Conservation (phyloP, 2,329 filamentous ascomycete species). For the Arthroderma sp. region DNA sequence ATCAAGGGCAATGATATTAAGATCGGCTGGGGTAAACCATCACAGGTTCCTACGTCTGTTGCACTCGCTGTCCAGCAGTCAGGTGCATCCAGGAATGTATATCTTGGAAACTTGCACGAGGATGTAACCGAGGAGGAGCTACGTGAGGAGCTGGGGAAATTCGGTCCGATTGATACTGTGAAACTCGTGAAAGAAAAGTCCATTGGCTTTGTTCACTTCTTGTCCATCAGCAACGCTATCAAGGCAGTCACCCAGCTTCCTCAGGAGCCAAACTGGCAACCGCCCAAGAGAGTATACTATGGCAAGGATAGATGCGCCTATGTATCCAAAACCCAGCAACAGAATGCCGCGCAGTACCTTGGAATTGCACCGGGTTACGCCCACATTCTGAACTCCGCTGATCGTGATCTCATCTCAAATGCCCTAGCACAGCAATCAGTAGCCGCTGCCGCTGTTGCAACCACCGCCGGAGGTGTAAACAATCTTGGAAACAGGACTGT, state of each 20-base stretch:
- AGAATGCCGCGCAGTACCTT: conserved; percentile 95
- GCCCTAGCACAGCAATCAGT: conserved; percentile 95
- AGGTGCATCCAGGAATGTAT: conserved; percentile 91
- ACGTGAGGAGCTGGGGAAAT: conserved; percentile 89
- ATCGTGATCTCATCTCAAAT: conserved; percentile 92
- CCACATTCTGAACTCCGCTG: conserved; percentile 88
- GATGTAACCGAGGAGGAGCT: conserved; percentile 85
- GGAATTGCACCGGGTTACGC: conserved; percentile 95
- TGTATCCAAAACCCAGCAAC: conserved; percentile 98
- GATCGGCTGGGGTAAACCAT: conserved; percentile 98
- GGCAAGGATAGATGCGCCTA: conserved; percentile 98
- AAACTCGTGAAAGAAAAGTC: conserved; percentile 97
- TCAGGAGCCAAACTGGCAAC: conserved; percentile 93
- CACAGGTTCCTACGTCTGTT: conserved; percentile 92
- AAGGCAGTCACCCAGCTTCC: conserved; percentile 95
- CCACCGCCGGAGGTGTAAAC: conserved; percentile 89
- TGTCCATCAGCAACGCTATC: conserved; percentile 95
- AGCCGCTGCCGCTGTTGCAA: conserved; percentile 89
- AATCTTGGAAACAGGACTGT: conserved; percentile 96
- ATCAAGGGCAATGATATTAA: conserved; percentile 99
- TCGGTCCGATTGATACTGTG: conserved; percentile 89
- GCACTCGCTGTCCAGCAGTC: conserved; percentile 96
- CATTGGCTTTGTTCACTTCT: conserved; percentile 94
- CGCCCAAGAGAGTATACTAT: conserved; percentile 91
- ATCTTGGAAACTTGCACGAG: conserved; percentile 84